Base-by-base conservation (phyloP, 345 rosid genomes). In the Camelina hispida region DNA sequence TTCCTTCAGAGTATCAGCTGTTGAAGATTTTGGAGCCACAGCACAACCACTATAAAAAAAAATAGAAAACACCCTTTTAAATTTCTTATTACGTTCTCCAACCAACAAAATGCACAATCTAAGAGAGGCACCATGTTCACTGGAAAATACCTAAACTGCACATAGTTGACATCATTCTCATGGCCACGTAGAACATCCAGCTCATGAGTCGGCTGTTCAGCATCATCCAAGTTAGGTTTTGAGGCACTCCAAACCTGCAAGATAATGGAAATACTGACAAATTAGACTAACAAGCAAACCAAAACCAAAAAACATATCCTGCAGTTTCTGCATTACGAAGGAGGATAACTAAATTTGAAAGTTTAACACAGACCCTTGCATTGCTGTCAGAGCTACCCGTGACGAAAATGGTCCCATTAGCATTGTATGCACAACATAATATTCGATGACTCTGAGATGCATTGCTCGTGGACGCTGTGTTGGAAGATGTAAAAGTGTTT, bases 311-410 rank as follows among this genome's bases (percentile, higher is more conserved):
- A 46, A 11, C 72, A 69, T 53, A 59, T 68, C 57, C 63, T 38
- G 18, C 72, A 50, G 77, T 59, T 65, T 50, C 73, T 66, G 55
- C 30, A 58, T 67, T 43, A 78, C 69, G 40, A 72, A 65, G 62
- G 60, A 60, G 62, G 63, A 68, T 52, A 73, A 73, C 40, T 72
- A 73, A 65, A 70, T 60, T 71, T 77, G 42, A 77, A 42, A 62
- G 81, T 66, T 75, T 69, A 71, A 74, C 62, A 82, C 90, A 64
- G 83, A 91, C 99, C 97, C 99, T 87, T 56, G 99, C 97, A 79
- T 79, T 87, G 83, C 92, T 89, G 83, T 95, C 99, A 73, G 97
- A 88, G 86, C 99, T 95, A 62, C 99, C 99, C 16, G 99, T 92
- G 81, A 95, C 99, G 68, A 95, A 95, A 55, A 95, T 92, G 78